Base-by-base conservation (phyloP, 306 rosid genomes). In the Crotalaria pallida region DNA sequence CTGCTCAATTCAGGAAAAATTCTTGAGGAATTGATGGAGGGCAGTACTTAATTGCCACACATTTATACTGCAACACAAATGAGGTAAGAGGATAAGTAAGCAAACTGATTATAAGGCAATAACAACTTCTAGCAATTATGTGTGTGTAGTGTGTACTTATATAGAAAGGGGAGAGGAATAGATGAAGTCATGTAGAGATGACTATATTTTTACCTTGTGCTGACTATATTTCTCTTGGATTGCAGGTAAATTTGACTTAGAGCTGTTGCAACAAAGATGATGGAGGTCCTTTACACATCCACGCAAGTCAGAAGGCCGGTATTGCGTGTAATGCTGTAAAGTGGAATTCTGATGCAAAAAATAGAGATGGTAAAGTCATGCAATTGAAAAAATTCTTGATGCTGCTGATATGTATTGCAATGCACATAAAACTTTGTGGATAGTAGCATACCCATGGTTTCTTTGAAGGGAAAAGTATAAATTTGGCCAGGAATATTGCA, bases 361-460 rank as follows among this genome's bases (percentile, higher is more conserved):
- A 41, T 33, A 67, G 43, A 58, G 33, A 36, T 17, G 49, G 50
- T 6, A 10, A 63, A 63, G 81, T 63, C 23, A 72, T 36, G 18
- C 61, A 18, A n/a, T 10, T 16, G 5, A 10, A 27, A 26, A 10
- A 40, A 27, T 9, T 19, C 33, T 48, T 4, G 21, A 57, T 27
- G 26, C 40, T 11, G 16, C n/a, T n/a, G n/a, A n/a, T n/a, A n/a
- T n/a, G n/a, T n/a, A n/a, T n/a, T 65, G 87, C 18, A 77, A 80
- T 29, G 89, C 85, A 85, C 58, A 86, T 81, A 85, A 48, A 85
- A 41, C 7, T 50, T 84, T 0, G 87, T 84, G 3, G 89, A 10
- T 49, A 49, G 60, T 47, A 67, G 34, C 83, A n/a, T 84, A 94
- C 98, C 98, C 98, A 94, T 61, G 98, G 98, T 83, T 79, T 90